Percentiles rank a stretch among this genome's conserved stretches.
Conservation (phyloP, 176 grass and related monocot genomes). For the Zoysia pacifica region DNA sequence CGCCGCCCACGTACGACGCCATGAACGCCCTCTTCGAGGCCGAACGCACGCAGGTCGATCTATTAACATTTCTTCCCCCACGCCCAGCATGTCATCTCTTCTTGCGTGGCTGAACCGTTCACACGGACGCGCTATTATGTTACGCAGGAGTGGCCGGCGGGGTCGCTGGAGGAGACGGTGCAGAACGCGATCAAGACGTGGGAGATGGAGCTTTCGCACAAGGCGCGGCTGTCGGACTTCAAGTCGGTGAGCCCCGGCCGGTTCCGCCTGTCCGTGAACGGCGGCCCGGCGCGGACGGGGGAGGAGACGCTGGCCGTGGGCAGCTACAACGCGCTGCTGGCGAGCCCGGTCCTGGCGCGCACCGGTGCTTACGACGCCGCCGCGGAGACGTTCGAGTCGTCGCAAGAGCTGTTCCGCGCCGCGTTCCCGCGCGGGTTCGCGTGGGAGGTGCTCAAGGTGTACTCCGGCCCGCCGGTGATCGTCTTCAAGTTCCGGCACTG, state of each 20-base stretch:
- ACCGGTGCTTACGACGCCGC: slow-evolving; percentile 64
- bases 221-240: slow-evolving; percentile 71
- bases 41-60: slow-evolving; percentile 58
- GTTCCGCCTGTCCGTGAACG: slow-evolving; percentile 73
- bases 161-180: slow-evolving; percentile 81
- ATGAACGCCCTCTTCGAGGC: slow-evolving; percentile 90
- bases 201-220: slow-evolving; percentile 98
- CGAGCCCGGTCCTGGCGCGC: slow-evolving; percentile 50
- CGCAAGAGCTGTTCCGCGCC: slow-evolving; percentile 67
- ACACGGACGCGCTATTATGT: too few species aligned
- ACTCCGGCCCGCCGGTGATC: slow-evolving; percentile 67
- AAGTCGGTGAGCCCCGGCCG: slow-evolving; percentile 65
- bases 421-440: slow-evolving; percentile 85
- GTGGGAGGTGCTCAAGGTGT: slow-evolving; percentile 78
- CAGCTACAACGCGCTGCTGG: slow-evolving; percentile 93
- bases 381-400: slow-evolving; percentile 84
- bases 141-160: slow-evolving; percentile 69
- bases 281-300: slow-evolving; percentile 32
- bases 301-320: slow-evolving; percentile 74
- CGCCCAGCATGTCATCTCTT: too few species aligned
- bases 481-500: slow-evolving; percentile 94
- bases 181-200: slow-evolving; percentile 97
- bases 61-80: not conserved
- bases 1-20: slow-evolving; percentile 66
- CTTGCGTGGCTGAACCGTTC: too few species aligned